phyloP scores from a whole-genome alignment of 345 rosid species.

The Citrus sinensis region DNA sequence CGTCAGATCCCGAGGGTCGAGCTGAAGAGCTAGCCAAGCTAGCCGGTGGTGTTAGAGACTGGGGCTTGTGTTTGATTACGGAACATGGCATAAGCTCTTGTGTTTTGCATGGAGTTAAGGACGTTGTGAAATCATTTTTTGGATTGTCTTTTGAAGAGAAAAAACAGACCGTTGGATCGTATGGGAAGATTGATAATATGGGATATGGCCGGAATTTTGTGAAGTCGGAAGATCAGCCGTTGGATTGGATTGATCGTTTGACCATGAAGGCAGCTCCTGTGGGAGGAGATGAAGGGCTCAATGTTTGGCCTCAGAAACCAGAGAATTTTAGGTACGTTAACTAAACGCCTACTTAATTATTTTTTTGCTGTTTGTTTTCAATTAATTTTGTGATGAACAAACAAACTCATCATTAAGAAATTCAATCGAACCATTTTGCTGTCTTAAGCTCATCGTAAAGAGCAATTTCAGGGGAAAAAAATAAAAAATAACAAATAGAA shows the following conservation, averaged over 20 bases:
- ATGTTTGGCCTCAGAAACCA: slow-evolving; percentile 27
- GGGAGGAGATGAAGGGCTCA: slow-evolving; percentile 12
- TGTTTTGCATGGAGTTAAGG: slow-evolving; percentile 10
- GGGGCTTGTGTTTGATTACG: slow-evolving; percentile 14
- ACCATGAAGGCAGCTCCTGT: slow-evolving; percentile 19
- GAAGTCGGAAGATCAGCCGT: slow-evolving; percentile 24
- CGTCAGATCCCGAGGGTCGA: background rate
- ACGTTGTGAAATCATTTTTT: slow-evolving; percentile 21
- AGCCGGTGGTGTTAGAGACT: slow-evolving; percentile 2
- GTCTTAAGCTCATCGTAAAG: no score
- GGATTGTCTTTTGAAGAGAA: background rate
- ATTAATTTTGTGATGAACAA: no score
- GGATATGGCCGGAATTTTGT: slow-evolving; percentile 13
- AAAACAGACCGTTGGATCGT: no score
- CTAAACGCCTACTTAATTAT: no score
- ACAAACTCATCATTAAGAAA: no score
- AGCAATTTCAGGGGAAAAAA: no score
- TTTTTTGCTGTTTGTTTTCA: no score
- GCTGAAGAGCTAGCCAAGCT: slow-evolving; percentile 21
- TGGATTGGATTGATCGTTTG: slow-evolving; percentile 30
- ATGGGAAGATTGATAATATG: no score
- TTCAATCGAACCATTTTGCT: no score
- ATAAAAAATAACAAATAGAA: no score
- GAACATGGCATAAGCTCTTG: slow-evolving; percentile 5
- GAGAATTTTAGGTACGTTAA: slow-evolving; percentile 13